A percentile compares a stretch with the other conserved stretches of the same genome.
These are phyloP conservation scores for Russula sp. DNA, from an alignment of 768 basidiomycete genomes.

Conservation along the genomic window DNA sequence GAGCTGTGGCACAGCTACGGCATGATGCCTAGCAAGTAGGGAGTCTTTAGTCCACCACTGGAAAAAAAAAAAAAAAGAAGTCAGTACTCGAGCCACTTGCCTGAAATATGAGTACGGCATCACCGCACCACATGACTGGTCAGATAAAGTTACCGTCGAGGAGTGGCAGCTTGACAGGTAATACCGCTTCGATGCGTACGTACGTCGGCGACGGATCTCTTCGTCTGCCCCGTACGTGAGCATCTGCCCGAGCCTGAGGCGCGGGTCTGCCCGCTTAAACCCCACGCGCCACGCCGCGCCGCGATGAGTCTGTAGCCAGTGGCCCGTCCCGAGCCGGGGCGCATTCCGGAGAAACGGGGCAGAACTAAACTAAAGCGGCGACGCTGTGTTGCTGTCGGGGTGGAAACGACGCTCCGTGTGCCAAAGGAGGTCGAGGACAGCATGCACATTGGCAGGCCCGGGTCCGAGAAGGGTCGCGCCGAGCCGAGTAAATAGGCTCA, in stretches of 20 bases:
- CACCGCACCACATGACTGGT: not conserved
- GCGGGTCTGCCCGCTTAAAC: not conserved
- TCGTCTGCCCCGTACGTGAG: not conserved
- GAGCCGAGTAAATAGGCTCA: not conserved
- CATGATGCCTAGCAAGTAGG: too few species aligned
- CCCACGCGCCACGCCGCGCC: not conserved
- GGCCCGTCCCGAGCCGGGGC: not conserved
- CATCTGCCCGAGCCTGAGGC: not conserved
- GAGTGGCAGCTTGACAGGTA: not conserved
- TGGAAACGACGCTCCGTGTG: not conserved
- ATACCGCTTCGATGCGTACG: not conserved
- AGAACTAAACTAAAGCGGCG: not conserved
- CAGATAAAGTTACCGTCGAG: not conserved
- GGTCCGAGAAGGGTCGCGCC: not conserved
- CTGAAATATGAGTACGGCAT: not conserved
- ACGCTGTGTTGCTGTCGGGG: too few species aligned
- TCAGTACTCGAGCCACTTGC: not conserved
- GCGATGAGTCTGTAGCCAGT: not conserved
- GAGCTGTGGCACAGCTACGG: too few species aligned
- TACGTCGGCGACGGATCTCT: not conserved
- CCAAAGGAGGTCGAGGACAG: not conserved
- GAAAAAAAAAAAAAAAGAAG: too few species aligned
- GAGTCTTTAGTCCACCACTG: too few species aligned
- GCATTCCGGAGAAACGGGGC: too few species aligned
- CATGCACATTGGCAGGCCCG: not conserved